These are phyloP conservation scores for Aethionema arabicum DNA, from an alignment of 345 rosid genomes.

Conservation along the genomic window DNA sequence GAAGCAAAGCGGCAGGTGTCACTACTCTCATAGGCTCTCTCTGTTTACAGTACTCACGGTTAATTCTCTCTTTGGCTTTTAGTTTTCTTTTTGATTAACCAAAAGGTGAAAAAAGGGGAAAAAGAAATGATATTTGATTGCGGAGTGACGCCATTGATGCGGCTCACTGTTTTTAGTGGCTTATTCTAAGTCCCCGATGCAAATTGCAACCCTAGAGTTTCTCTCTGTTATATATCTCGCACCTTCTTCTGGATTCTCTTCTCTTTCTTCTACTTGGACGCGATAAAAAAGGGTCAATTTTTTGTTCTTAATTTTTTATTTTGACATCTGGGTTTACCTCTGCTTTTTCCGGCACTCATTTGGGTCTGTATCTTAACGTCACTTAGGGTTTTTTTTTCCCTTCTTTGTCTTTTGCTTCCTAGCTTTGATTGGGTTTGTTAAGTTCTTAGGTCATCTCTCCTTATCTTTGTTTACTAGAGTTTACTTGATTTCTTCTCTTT, in stretches of 20 bases:
- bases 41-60: constrained; percentile 19
- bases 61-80: constrained; percentile 12
- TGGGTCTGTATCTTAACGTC: constrained; percentile 28
- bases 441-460: constrained; percentile 30
- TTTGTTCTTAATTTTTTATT: constrained; percentile 33
- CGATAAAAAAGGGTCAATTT: constrained; percentile 31
- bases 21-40: constrained; percentile 32
- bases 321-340: constrained; percentile 39
- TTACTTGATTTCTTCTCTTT: constrained; percentile 28
- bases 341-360: constrained; percentile 6
- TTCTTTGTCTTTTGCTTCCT: neutral
- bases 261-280: constrained; percentile 32
- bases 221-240: constrained; percentile 11
- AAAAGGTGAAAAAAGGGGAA: constrained; percentile 6
- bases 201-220: constrained; percentile 42
- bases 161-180: constrained; percentile 37
- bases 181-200: constrained; percentile 38
- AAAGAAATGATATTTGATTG: constrained; percentile 26
- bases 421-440: constrained; percentile 23
- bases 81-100: constrained; percentile 25
- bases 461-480: constrained; percentile 19
- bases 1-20: constrained; percentile 50
- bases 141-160: constrained; percentile 46
- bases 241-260: constrained; percentile 28
- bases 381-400: constrained; percentile 10